These are phyloP conservation scores for Lactifluus rugatus DNA, from an alignment of 768 basidiomycete species.

Conservation along the genomic window DNA sequence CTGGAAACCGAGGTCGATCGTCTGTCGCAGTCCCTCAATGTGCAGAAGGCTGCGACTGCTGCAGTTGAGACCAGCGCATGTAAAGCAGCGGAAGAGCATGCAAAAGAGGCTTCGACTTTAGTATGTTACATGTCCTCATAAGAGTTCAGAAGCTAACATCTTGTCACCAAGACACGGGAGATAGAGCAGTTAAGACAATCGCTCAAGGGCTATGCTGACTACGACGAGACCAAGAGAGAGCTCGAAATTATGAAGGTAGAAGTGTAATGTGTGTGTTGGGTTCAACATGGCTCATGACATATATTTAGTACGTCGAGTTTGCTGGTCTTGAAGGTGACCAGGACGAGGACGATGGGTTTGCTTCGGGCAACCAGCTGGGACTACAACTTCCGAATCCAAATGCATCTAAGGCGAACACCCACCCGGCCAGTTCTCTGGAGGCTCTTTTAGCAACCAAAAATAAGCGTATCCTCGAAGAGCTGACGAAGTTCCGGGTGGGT, in stretches of 20 bases:
- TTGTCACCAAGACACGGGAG: constrained; percentile 42
- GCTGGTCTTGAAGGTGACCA: constrained; percentile 75
- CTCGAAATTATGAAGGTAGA: constrained; percentile 95
- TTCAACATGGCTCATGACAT: background rate
- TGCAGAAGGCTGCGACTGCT: constrained; percentile 42
- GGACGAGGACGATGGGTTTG: constrained; percentile 40
- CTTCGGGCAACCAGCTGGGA: constrained; percentile 33
- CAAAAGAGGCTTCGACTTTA: constrained; percentile 50
- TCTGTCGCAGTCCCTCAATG: constrained; percentile 54
- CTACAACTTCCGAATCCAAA: constrained; percentile 82
- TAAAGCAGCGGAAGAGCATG: constrained; percentile 51
- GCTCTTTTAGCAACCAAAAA: constrained; percentile 89
- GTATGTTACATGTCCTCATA: constrained; percentile 23
- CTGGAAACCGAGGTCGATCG: constrained; percentile 70
- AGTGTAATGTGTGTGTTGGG: background rate
- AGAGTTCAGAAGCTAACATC: background rate
- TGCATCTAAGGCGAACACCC: constrained; percentile 67
- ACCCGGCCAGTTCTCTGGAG: constrained; percentile 78
- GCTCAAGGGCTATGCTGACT: constrained; percentile 70
- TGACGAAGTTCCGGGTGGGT: constrained; percentile 80
- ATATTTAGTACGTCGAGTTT: constrained; percentile 87
- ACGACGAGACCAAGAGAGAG: constrained; percentile 97
- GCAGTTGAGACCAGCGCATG: constrained; percentile 39
- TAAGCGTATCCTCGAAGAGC: constrained; percentile 81
- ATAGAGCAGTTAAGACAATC: constrained; percentile 57